Conservation (phyloP, 2,329 filamentous ascomycete species). For the Thielaviopsis musarum region DNA sequence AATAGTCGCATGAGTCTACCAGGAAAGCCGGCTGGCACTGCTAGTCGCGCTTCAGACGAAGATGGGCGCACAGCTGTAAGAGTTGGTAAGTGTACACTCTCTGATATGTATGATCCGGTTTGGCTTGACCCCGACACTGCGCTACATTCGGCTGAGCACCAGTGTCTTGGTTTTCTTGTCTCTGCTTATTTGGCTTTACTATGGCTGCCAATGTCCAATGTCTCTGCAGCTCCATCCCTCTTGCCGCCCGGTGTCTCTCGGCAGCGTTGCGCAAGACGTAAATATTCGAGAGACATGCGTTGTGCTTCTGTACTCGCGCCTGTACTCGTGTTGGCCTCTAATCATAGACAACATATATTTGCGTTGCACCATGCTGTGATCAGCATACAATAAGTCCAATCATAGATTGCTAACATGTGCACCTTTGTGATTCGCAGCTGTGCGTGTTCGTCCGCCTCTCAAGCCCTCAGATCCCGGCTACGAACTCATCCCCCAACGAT, state of each 20-base stretch:
- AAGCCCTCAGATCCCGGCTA: constrained; percentile 73
- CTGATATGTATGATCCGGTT: neutral
- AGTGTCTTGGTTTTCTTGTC: neutral
- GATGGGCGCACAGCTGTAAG: constrained; percentile 82
- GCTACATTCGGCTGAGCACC: neutral
- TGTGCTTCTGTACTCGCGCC: neutral
- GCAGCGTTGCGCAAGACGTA: neutral
- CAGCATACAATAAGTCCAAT: neutral
- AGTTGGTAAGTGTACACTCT: constrained; percentile 57
- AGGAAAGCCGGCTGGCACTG: constrained; percentile 53
- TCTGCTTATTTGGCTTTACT: neutral
- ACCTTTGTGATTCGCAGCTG: constrained; percentile 37
- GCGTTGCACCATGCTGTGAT: neutral
- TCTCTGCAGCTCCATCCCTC: neutral
- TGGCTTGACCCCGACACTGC: too few species aligned
- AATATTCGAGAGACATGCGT: neutral
- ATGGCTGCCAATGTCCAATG: neutral
- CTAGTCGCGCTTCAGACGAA: constrained; percentile 76
- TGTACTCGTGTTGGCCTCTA: neutral
- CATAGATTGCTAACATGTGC: neutral
- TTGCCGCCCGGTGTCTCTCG: neutral
- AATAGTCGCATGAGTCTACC: constrained; percentile 74
- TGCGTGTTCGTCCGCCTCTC: constrained; percentile 80
- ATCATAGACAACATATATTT: neutral
- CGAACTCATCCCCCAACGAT: constrained; percentile 89